These are phyloP conservation scores for Ochetophila trinervis DNA, from an alignment of 306 rosid species.

Conservation along the genomic window DNA sequence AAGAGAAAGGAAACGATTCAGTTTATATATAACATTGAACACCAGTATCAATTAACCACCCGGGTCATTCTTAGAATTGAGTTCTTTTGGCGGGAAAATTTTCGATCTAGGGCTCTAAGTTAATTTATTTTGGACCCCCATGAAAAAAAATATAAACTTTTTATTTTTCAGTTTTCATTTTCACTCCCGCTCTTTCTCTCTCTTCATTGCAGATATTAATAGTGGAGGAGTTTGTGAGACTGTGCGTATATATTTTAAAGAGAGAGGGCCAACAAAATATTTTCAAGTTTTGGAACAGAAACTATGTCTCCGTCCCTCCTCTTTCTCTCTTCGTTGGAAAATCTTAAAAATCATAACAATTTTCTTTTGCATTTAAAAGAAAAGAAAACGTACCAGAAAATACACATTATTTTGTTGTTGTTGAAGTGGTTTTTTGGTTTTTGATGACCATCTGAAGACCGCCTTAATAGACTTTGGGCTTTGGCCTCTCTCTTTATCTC, in stretches of 20 bases:
- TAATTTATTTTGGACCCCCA: conserved; percentile 14
- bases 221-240: background rate
- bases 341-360: background rate
- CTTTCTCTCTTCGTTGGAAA: background rate
- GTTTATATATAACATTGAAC: conserved; percentile 8
- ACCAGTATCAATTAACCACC: conserved; percentile 31
- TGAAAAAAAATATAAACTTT: conserved; percentile 5
- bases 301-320: background rate
- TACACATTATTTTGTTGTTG: background rate
- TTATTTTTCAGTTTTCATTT: conserved; percentile 21
- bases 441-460: conserved; percentile 19
- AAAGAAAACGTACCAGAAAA: conserved; percentile 19
- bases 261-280: conserved; percentile 31
- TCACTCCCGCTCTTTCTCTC: conserved; percentile 38
- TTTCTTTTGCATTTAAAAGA: background rate
- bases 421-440: conserved; percentile 4
- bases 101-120: conserved; percentile 32
- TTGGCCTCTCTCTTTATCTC: background rate
- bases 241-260: conserved; percentile 1
- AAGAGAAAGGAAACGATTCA: background rate
- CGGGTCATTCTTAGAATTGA: conserved; percentile 26
- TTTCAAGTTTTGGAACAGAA: conserved; percentile 11
- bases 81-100: conserved; percentile 54
- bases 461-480: conserved; percentile 9
- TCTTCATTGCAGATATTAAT: conserved; percentile 34